Percentiles rank a stretch among this genome's conserved stretches.
These are phyloP conservation scores for Endocalyx cinctus DNA, from an alignment of 2,329 filamentous ascomycete genomes.

Conservation along the genomic window DNA sequence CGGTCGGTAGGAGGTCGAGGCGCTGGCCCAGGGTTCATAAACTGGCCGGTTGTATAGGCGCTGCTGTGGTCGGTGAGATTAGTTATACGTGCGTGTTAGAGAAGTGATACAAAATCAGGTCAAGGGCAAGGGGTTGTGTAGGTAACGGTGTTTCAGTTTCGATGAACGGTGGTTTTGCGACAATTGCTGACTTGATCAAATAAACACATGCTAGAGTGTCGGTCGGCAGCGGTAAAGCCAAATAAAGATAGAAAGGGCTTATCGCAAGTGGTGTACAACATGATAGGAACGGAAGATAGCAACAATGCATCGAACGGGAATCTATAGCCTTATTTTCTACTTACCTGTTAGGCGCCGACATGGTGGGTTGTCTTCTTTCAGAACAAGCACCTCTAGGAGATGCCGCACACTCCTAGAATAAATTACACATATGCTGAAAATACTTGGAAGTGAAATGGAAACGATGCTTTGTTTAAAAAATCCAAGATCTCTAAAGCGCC, in stretches of 20 bases:
- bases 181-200: conserved; percentile 1
- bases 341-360: conserved; percentile 25
- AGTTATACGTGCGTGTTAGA: conserved; percentile 6
- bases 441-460: too few relatives aligned
- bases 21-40: conserved; percentile 96
- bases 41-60: conserved; percentile 60
- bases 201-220: neutral
- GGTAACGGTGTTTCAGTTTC: neutral
- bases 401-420: too few relatives aligned
- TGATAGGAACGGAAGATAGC: too few relatives aligned
- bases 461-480: conserved; percentile 15
- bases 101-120: neutral
- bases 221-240: too few relatives aligned
- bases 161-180: too few relatives aligned
- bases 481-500: conserved; percentile 14
- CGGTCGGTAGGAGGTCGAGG: conserved; percentile 83
- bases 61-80: conserved; percentile 33
- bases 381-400: too few relatives aligned
- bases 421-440: too few relatives aligned
- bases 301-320: too few relatives aligned
- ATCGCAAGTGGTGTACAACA: too few relatives aligned
- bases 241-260: too few relatives aligned
- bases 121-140: neutral
- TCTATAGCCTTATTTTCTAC: too few relatives aligned
- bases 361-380: conserved; percentile 11